Evolutionary conservation across 2,329 filamentous ascomycete species (phyloP), one percentile per base, ranked within the genome.

Genomic region (Escovopsis sp.): DNA sequence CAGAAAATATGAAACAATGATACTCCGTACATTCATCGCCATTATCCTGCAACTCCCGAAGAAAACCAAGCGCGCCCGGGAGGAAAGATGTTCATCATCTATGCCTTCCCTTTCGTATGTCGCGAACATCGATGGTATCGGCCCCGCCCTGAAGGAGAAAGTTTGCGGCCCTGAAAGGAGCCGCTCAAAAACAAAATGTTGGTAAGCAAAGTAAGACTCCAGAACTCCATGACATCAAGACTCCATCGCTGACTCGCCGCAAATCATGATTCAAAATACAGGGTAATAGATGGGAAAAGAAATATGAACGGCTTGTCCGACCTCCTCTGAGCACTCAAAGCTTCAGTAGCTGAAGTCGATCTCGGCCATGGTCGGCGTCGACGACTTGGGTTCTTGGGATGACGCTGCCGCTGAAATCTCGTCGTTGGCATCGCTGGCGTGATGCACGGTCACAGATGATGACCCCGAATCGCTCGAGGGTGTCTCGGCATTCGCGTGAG

Each of bases 341-440:
- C 25, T 46, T 71, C 63, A 79, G 51, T 79, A 78, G 57, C 68
- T 76, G 48, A 79, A 73, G 58, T 79, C 74, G 50, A 79, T 71
- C 54, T 72, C 67, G 45, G 71, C 74, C 61, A 79, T 63, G 46
- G 70, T 64, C 33, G 71, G 65, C 50, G 72, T 50, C 15, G 41
- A 37, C 32, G 53, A 50, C 47, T 67, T 61, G 64, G 67, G 61
- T 65, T 76, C 69, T 51, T 70, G 67, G 24, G 63, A 54, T 33
- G 56, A 48, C 47, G 59, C 55, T 39, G 57, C 52, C 35, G 54
- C 57, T n/a, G n/a, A n/a, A 32, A 55, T 50, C 50, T 57, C 43
- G 51, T 54, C 42, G 46, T 44, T 53, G 16, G 50, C 53, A 38
- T 51, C 35, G 43, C 51, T 54, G 45, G 59, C 50, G 43, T 58